These are phyloP conservation scores for Earliella scabrosa DNA, from an alignment of 1,284 basidiomycete species.

Conservation along the genomic window DNA sequence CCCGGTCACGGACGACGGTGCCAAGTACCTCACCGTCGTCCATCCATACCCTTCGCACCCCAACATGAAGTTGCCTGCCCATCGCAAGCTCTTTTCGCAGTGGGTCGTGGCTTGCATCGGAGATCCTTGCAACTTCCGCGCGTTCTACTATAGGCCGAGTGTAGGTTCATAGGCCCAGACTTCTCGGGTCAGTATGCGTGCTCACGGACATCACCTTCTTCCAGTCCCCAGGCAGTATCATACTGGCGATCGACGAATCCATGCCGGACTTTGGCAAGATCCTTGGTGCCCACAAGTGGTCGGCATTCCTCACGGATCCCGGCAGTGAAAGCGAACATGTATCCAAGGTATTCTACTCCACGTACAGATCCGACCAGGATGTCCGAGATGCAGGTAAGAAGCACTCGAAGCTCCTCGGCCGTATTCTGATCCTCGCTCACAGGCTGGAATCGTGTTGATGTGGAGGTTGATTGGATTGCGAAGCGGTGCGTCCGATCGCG, in stretches of 20 bases:
- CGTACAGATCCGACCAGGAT: conserved; percentile 47
- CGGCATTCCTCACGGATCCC: conserved; percentile 53
- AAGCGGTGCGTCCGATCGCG: conserved; percentile 8
- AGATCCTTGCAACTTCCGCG: conserved; percentile 47
- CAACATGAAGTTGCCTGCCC: conserved; percentile 56
- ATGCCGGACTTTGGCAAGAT: conserved; percentile 47
- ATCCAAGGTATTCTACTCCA: conserved; percentile 59
- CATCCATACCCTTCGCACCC: conserved; percentile 62
- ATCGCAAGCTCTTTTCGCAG: conserved; percentile 53
- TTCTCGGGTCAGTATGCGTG: background rate
- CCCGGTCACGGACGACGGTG: conserved; percentile 59
- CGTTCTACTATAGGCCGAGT: conserved; percentile 65
- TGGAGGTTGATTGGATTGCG: conserved; percentile 58
- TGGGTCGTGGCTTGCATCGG: conserved; percentile 67
- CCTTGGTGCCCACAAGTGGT: conserved; percentile 70
- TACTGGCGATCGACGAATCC: conserved; percentile 59
- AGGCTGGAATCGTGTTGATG: conserved; percentile 71
- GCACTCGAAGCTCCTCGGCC: background rate
- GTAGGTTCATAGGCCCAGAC: conserved; percentile 41
- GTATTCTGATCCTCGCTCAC: background rate
- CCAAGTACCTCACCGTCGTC: conserved; percentile 61
- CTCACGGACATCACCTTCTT: background rate
- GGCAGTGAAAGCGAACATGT: conserved; percentile 45
- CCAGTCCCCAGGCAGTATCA: conserved; percentile 65
- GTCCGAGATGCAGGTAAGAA: conserved; percentile 50